These are phyloP conservation scores for Tuctoria greenei DNA, from an alignment of 176 grass and related monocot genomes.

Conservation along the genomic window DNA sequence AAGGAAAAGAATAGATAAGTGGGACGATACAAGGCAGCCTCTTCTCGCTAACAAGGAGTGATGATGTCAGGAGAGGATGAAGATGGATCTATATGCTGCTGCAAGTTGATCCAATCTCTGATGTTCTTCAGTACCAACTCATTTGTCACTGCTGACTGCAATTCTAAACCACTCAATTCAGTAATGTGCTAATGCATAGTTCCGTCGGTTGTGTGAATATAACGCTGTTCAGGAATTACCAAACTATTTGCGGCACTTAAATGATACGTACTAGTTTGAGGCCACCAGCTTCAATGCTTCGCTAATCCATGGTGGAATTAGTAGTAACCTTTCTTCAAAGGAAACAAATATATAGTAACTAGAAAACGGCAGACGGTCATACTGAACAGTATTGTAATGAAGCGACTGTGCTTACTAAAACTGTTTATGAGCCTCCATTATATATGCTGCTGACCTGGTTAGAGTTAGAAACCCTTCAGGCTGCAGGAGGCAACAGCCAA, in stretches of 20 bases:
- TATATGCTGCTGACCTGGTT: conserved; percentile 5
- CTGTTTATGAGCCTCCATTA: background rate
- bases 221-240: background rate
- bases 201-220: conserved; percentile 1
- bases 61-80: conserved; percentile 16
- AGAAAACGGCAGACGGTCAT: background rate
- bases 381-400: background rate
- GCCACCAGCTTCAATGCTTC: background rate
- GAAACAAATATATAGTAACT: background rate
- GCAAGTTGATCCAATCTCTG: background rate
- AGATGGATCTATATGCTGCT: conserved; percentile 1
- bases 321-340: background rate
- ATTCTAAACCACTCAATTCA: conserved; percentile 16
- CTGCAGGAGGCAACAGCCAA: conserved; percentile 25
- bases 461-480: conserved; percentile 1
- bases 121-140: background rate
- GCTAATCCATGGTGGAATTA: background rate
- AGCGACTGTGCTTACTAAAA: background rate
- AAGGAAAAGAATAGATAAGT: conserved; percentile 65
- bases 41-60: conserved; percentile 49
- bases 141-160: conserved; percentile 21
- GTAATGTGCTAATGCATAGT: background rate
- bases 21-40: conserved; percentile 52
- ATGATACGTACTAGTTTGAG: conserved; percentile 1
- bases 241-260: background rate